Evolutionary conservation across 768 basidiomycete species (phyloP).

Genomic region (Termitomyces sp.): DNA sequence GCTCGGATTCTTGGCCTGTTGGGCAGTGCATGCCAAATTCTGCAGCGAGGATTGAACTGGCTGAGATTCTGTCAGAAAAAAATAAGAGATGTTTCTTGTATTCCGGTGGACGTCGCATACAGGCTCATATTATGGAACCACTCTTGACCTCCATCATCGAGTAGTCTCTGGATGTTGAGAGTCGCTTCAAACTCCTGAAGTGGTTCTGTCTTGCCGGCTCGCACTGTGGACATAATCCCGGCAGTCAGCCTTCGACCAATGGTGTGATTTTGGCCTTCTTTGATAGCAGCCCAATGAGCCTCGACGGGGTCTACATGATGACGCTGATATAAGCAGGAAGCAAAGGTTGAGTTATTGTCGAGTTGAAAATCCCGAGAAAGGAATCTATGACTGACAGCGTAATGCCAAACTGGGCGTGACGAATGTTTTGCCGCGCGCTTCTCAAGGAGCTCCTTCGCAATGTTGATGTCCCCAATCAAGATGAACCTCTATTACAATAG

Average conservation of each 20-base stretch:
- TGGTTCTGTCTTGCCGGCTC: too few relatives aligned
- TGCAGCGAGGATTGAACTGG: background rate
- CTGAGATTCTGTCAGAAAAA: background rate
- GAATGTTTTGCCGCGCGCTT: background rate
- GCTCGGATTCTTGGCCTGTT: background rate
- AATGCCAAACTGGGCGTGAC: background rate
- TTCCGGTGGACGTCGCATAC: background rate
- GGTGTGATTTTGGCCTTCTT: too few relatives aligned
- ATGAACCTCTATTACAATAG: background rate
- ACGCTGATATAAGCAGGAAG: too few relatives aligned
- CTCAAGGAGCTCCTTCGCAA: too few relatives aligned
- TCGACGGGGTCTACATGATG: too few relatives aligned
- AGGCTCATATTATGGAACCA: background rate
- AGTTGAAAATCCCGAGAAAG: too few relatives aligned
- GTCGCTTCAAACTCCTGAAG: too few relatives aligned
- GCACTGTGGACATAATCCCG: too few relatives aligned
- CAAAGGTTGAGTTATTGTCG: too few relatives aligned
- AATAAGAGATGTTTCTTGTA: background rate
- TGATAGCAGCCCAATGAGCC: too few relatives aligned
- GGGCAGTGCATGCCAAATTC: background rate
- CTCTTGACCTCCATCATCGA: background rate
- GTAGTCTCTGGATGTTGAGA: background rate
- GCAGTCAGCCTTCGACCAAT: too few relatives aligned
- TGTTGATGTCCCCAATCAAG: background rate
- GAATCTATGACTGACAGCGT: background rate